Conservation (phyloP, 306 rosid genomes). For the Lablab purpureus region DNA sequence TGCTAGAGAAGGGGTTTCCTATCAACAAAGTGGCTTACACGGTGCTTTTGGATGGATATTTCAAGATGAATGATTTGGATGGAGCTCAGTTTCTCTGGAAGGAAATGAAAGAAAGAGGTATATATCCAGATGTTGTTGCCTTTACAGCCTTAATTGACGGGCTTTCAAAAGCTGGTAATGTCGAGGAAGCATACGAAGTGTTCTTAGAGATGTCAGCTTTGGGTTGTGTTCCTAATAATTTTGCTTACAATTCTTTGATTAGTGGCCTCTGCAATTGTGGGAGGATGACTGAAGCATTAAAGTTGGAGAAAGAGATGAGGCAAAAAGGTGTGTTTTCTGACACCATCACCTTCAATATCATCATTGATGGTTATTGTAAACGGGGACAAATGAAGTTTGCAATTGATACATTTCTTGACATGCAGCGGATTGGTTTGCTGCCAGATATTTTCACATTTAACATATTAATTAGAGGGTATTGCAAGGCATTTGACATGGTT, state of each 20-base stretch:
- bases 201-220: constrained; percentile 63
- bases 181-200: constrained; percentile 64
- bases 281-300: constrained; percentile 63
- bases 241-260: constrained; percentile 80
- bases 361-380: constrained; percentile 73
- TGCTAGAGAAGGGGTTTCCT: constrained; percentile 71
- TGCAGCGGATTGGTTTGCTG: constrained; percentile 61
- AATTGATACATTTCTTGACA: constrained; percentile 58
- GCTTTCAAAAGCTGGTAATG: constrained; percentile 64
- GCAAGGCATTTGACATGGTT: constrained; percentile 72
- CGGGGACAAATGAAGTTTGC: constrained; percentile 77
- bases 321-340: constrained; percentile 73
- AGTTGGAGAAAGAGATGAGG: constrained; percentile 72
- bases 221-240: constrained; percentile 79
- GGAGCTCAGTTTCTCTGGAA: constrained; percentile 75
- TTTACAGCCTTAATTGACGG: constrained; percentile 84
- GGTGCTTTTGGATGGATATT: constrained; percentile 71
- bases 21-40: constrained; percentile 68
- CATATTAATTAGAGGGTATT: constrained; percentile 75
- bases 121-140: constrained; percentile 74
- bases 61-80: constrained; percentile 60
- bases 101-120: constrained; percentile 67
- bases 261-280: constrained; percentile 64
- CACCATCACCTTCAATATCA: constrained; percentile 69
- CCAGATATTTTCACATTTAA: constrained; percentile 76